phyloP scores from a whole-genome alignment of 2,329 filamentous ascomycete genomes.

The Ophioceras dolichostomum region DNA sequence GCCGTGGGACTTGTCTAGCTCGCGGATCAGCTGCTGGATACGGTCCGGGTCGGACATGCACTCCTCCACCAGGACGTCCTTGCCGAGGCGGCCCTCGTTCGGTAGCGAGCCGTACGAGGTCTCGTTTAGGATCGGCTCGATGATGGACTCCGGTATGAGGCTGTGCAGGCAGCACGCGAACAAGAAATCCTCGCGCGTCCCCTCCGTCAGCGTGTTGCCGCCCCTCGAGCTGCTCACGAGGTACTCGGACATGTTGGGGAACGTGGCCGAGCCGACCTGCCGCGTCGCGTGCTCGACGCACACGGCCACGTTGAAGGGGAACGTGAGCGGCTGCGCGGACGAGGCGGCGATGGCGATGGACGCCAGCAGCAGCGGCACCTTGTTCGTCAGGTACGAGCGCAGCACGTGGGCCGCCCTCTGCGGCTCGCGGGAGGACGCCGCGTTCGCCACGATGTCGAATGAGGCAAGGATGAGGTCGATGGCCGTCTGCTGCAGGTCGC shows the following conservation, averaged over 20 bases:
- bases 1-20: conserved; percentile 81
- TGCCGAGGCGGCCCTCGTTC: conserved; percentile 60
- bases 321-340: too few species aligned
- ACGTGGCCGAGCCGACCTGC: conserved; percentile 72
- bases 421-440: conserved; percentile 55
- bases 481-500: conserved; percentile 63
- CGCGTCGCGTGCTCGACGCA: conserved; percentile 59
- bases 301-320: conserved; percentile 61
- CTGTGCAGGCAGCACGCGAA: conserved; percentile 83
- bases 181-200: conserved; percentile 61
- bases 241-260: conserved; percentile 45
- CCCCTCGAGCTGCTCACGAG: conserved; percentile 43
- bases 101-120: conserved; percentile 71
- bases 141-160: conserved; percentile 65
- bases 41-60: conserved; percentile 66
- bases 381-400: conserved; percentile 74
- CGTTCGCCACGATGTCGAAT: conserved; percentile 83
- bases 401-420: conserved; percentile 55
- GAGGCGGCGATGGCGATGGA: conserved; percentile 28
- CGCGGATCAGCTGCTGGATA: conserved; percentile 63
- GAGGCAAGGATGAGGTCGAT: conserved; percentile 77
- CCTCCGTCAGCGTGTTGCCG: conserved; percentile 44
- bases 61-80: conserved; percentile 66
- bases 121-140: conserved; percentile 72
- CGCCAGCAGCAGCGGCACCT: conserved; percentile 41